A percentile compares a stretch with the other conserved stretches of the same genome.
These are phyloP conservation scores for Spizellomyces punctatus DNA, from an alignment of 192 early-diverging fungal genomes.

Conservation along the genomic window DNA sequence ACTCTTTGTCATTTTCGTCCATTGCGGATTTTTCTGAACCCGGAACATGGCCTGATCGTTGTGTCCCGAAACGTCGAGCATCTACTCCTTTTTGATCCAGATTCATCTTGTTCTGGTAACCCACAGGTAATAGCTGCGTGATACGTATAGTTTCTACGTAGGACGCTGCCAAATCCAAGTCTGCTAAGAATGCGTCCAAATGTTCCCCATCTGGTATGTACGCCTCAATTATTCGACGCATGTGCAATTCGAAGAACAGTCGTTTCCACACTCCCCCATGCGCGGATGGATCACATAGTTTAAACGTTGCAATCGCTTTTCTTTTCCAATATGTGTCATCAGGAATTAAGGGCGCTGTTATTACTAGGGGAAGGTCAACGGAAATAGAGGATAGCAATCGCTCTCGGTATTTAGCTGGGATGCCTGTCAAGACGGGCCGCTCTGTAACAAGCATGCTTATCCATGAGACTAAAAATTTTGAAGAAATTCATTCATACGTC, in stretches of 20 bases:
- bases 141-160: constrained; percentile 39
- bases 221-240: constrained; percentile 42
- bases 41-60: neutral
- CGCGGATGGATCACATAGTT: constrained; percentile 31
- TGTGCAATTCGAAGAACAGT: constrained; percentile 52
- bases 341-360: constrained; percentile 52
- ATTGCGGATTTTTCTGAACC: neutral
- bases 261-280: constrained; percentile 52
- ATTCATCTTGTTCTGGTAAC: constrained; percentile 17
- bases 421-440: constrained; percentile 37
- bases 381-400: constrained; percentile 45
- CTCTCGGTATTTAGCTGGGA: constrained; percentile 51
- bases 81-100: neutral
- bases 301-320: constrained; percentile 39
- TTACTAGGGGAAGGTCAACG: constrained; percentile 41
- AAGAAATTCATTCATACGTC: neutral
- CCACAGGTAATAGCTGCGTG: constrained; percentile 41
- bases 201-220: constrained; percentile 36
- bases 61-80: neutral
- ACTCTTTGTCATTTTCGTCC: neutral
- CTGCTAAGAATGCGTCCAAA: constrained; percentile 11
- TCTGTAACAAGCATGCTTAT: constrained; percentile 26
- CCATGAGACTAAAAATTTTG: neutral
- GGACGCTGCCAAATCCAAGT: constrained; percentile 39
- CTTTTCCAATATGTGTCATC: constrained; percentile 55